These are phyloP conservation scores for Leishmania turanica DNA, from an alignment of 208 protist species.

Conservation along the genomic window DNA sequence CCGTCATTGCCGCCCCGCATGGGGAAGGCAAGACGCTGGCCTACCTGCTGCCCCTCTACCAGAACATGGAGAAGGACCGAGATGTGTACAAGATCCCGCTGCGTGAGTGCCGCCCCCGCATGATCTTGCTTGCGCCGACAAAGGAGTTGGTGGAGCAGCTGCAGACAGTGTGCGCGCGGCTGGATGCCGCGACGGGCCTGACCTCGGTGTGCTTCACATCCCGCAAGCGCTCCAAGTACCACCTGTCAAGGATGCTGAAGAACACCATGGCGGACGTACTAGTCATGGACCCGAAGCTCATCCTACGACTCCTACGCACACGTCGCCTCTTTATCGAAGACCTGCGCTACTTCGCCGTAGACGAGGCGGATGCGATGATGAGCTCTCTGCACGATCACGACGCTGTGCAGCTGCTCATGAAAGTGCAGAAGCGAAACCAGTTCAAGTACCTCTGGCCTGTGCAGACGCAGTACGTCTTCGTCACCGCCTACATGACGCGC, in stretches of 20 bases:
- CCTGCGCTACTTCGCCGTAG: conserved; percentile 79
- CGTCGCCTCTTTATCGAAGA: conserved; percentile 88
- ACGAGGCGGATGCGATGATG: conserved; percentile 86
- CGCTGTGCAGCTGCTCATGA: conserved; percentile 75
- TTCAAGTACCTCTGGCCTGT: conserved; percentile 89
- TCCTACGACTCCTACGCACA: conserved; percentile 69
- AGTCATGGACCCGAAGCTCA: conserved; percentile 77
- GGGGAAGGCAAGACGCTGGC: conserved; percentile 88
- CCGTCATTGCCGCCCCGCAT: conserved; percentile 81
- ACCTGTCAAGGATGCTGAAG: conserved; percentile 65
- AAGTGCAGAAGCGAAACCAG: conserved; percentile 70
- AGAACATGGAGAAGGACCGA: conserved; percentile 88
- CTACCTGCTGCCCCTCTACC: conserved; percentile 82
- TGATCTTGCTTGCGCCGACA: conserved; percentile 82
- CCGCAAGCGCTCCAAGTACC: conserved; percentile 66
- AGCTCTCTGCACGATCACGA: conserved; percentile 82
- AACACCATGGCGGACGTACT: conserved; percentile 69
- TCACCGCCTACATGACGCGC: conserved; percentile 73
- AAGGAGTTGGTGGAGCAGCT: conserved; percentile 76
- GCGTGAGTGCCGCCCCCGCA: conserved; percentile 81
- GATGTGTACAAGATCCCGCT: conserved; percentile 88
- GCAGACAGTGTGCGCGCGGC: conserved; percentile 50
- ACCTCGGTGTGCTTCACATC: conserved; percentile 67
- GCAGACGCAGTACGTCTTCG: conserved; percentile 83
- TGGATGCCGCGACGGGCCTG: conserved; percentile 66